Evolutionary conservation across 345 rosid genomes (phyloP).

Genomic region (Clausena lansium): DNA sequence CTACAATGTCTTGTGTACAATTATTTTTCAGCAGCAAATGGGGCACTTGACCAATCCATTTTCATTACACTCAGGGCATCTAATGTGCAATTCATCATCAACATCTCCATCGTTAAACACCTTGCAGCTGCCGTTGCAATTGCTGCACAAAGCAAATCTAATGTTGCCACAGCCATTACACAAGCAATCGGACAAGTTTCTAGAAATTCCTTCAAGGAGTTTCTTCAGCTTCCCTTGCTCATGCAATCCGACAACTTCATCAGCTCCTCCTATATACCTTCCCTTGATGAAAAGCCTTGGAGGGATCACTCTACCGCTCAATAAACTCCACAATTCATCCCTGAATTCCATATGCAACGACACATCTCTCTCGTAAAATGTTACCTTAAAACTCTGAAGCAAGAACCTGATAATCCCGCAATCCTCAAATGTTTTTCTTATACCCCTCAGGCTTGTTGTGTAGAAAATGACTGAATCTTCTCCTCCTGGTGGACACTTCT

Average conservation of each 20-base stretch:
- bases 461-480: constrained; percentile 65
- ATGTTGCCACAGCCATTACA: constrained; percentile 55
- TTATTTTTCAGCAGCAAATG: constrained; percentile 38
- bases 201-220: constrained; percentile 57
- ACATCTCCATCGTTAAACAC: constrained; percentile 25
- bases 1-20: not conserved
- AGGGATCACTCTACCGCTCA: constrained; percentile 54
- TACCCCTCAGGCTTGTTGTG: constrained; percentile 71
- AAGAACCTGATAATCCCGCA: constrained; percentile 62
- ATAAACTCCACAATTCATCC: constrained; percentile 70
- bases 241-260: constrained; percentile 64
- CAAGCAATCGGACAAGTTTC: constrained; percentile 8
- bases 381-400: constrained; percentile 54
- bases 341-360: constrained; percentile 71
- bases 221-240: constrained; percentile 82
- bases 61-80: constrained; percentile 77
- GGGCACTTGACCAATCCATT: constrained; percentile 78
- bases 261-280: constrained; percentile 83
- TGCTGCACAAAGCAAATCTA: constrained; percentile 63
- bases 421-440: constrained; percentile 81
- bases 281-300: constrained; percentile 82
- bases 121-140: constrained; percentile 74
- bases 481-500: constrained; percentile 71
- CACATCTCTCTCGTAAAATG: constrained; percentile 67
- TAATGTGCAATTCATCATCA: constrained; percentile 17